Evolutionary conservation across 768 basidiomycete genomes (phyloP).

Genomic region (Trametes villosa): DNA sequence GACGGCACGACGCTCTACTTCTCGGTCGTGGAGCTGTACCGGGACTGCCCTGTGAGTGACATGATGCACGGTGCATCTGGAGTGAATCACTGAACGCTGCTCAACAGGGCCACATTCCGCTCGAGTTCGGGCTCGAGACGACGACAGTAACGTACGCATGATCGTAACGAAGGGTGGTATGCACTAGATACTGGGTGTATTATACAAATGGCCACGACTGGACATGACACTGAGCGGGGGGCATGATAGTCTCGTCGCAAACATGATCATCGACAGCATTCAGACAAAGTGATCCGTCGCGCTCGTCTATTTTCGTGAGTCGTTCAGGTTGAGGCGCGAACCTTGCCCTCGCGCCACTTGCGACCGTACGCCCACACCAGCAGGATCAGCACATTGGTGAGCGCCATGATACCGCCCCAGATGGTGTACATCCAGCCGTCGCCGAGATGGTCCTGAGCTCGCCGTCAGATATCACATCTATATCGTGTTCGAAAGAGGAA

Average conservation of each 20-base stretch:
- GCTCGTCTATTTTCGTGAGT: no score
- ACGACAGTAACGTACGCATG: slow-evolving; percentile 18
- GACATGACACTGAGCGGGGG: no score
- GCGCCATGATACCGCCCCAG: slow-evolving; percentile 55
- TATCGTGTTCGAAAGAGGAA: neutral
- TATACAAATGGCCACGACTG: neutral
- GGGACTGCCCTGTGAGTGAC: slow-evolving; percentile 25
- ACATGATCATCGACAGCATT: no score
- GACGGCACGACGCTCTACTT: slow-evolving; percentile 21
- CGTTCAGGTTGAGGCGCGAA: no score
- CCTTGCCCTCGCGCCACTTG: slow-evolving; percentile 55
- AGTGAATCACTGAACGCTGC: no score
- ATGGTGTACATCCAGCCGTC: slow-evolving; percentile 82
- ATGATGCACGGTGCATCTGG: no score
- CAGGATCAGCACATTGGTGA: slow-evolving; percentile 59
- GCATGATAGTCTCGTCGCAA: no score
- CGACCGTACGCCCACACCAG: slow-evolving; percentile 61
- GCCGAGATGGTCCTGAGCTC: slow-evolving; percentile 63
- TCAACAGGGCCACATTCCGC: slow-evolving; percentile 8
- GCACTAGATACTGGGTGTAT: neutral
- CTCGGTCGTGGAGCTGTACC: slow-evolving; percentile 25
- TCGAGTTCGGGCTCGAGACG: slow-evolving; percentile 25
- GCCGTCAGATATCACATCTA: no score
- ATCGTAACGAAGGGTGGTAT: neutral
- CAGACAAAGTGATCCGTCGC: no score